Evolutionary conservation across 352 stramenopile species (phyloP).

Genomic region (Aphanomyces invadans): DNA sequence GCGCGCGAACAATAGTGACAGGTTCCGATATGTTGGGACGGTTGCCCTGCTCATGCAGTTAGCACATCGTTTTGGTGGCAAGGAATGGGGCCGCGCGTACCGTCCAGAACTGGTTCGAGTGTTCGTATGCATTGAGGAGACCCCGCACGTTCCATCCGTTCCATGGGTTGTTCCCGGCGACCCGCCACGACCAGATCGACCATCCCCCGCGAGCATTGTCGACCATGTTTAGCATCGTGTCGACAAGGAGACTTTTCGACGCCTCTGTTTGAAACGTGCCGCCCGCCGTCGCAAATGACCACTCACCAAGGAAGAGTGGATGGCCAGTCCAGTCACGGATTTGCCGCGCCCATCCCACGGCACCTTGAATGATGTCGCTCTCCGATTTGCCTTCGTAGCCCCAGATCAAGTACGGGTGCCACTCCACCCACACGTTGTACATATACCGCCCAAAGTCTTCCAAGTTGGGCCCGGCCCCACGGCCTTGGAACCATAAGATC

Average conservation of each 20-base stretch:
- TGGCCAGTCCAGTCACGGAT: conserved; percentile 31
- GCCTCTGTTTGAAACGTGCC: conserved; percentile 30
- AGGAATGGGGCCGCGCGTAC: neutral
- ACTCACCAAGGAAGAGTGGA: conserved; percentile 44
- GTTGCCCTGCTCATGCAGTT: neutral
- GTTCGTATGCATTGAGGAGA: neutral
- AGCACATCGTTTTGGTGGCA: neutral
- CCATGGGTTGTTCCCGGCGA: conserved; percentile 8
- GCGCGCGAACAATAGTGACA: neutral
- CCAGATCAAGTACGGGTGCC: conserved; percentile 79
- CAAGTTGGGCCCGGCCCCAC: conserved; percentile 42
- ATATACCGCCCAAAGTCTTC: conserved; percentile 42
- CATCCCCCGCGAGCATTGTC: conserved; percentile 30
- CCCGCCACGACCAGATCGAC: conserved; percentile 44
- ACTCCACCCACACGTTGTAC: conserved; percentile 79
- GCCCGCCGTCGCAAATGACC: conserved; percentile 36
- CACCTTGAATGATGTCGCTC: conserved; percentile 35
- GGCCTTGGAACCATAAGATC: conserved; percentile 33
- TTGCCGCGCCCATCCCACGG: conserved; percentile 23
- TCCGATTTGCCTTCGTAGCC: conserved; percentile 56
- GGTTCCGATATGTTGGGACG: neutral
- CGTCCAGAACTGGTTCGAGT: neutral
- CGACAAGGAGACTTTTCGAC: conserved; percentile 32
- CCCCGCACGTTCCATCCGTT: conserved; percentile 12
- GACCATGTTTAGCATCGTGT: conserved; percentile 31